Base-by-base conservation (phyloP, 2,329 filamentous ascomycete species). In the Diaporthe helianthi region DNA sequence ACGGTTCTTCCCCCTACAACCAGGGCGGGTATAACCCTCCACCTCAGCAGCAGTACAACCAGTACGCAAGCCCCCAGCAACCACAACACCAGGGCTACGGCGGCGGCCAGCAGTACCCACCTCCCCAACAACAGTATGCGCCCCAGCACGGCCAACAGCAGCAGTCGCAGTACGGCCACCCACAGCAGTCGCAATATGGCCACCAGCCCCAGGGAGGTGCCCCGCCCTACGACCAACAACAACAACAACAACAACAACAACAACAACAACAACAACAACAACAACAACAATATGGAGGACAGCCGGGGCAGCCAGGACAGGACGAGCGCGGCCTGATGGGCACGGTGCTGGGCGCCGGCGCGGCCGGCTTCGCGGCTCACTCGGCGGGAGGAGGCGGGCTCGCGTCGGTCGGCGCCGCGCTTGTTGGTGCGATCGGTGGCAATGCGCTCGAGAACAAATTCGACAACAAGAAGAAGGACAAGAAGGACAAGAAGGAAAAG, bases 301-400 rank as follows among this genome's bases (percentile, higher is more conserved):
- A 51, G 26, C 73, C 70, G 19, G 41, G 41, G 3, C 41, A 46
- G 41, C 41, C 41, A 19, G 41, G 41, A 7, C 79, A 80, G 49
- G 82, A 80, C 41, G 86, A 89, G n/a, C 84, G 86, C 58, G 87
- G 87, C 41, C 81, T 89, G 22, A 86, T 85, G 4, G 84, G 86
- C 1, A 83, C 86, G 3, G 74, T 89, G 31, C 73, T 85, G 1
- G 86, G 86, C 26, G 84, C 85, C 65, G 85, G 82, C 22, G 85
- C 81, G 1, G 86, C 84, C n/a, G 86, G 83, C 9, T 87, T 83
- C 74, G 80, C 85, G 0, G 86, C 85, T 0, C 83, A 87, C 76
- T 83, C 85, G 72, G 78, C 85, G 24, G 87, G 86, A 15, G 84
- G 84, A 33, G 86, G 86, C 22, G 71, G 83, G 44, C 75, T 88